Percentiles rank a stretch among this genome's conserved stretches.
Conservation (phyloP, 176 grass and related monocot genomes). For the Tillandsia fasciculata region DNA sequence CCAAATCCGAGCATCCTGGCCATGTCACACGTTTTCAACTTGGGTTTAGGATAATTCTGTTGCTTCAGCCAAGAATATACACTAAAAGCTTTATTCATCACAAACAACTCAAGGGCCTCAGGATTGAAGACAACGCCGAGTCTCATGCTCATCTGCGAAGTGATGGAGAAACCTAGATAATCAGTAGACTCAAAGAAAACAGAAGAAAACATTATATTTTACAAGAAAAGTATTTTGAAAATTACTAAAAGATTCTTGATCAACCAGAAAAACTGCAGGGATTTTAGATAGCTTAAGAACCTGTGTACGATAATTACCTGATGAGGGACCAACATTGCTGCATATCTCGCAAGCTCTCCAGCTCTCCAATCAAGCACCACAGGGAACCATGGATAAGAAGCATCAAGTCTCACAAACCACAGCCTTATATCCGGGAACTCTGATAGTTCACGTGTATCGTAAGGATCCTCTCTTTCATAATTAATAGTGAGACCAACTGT, state of each 20-base stretch:
- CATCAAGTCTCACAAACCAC: slow-evolving; percentile 88
- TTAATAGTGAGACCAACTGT: slow-evolving; percentile 85
- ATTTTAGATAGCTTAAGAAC: neutral
- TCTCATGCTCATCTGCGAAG: slow-evolving; percentile 60
- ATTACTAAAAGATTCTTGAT: neutral
- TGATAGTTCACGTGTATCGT: slow-evolving; percentile 54
- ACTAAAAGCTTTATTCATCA: slow-evolving; percentile 63
- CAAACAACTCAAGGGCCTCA: slow-evolving; percentile 72
- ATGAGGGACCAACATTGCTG: slow-evolving; percentile 88
- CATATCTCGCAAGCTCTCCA: slow-evolving; percentile 76
- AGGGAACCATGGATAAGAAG: slow-evolving; percentile 77
- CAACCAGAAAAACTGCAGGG: neutral
- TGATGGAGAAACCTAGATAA: neutral
- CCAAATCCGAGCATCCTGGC: slow-evolving; percentile 84
- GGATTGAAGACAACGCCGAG: slow-evolving; percentile 86
- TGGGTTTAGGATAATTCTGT: slow-evolving; percentile 57
- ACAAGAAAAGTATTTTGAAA: neutral
- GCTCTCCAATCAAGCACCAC: slow-evolving; percentile 95
- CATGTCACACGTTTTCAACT: slow-evolving; percentile 77
- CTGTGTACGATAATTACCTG: slow-evolving; percentile 40
- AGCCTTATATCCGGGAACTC: slow-evolving; percentile 70
- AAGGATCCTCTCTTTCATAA: slow-evolving; percentile 75
- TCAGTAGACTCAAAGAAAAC: neutral
- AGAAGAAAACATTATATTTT: slow-evolving; percentile 6
- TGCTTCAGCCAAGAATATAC: slow-evolving; percentile 68